phyloP scores from a whole-genome alignment of 768 basidiomycete genomes.

The Stropharia rugosoannulata region DNA sequence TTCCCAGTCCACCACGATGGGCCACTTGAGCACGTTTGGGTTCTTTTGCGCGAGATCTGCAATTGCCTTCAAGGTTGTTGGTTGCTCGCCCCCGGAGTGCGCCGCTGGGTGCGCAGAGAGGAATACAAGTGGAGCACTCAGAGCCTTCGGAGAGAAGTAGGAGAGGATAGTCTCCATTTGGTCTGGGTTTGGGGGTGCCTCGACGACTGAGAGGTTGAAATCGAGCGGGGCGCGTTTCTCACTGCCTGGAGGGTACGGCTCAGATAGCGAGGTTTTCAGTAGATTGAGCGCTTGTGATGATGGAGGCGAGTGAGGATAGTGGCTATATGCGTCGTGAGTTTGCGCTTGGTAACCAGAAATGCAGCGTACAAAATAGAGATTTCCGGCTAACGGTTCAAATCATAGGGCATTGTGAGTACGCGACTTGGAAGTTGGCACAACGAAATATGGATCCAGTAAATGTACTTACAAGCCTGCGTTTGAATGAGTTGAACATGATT shows the following conservation, averaged over 20 bases:
- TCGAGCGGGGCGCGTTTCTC: constrained; percentile 49
- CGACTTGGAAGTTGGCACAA: no score
- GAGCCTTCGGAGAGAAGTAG: constrained; percentile 46
- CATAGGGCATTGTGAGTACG: background rate
- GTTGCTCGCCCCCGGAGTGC: constrained; percentile 35
- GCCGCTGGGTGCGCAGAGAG: constrained; percentile 64
- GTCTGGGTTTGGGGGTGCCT: constrained; percentile 63
- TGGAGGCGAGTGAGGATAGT: constrained; percentile 62
- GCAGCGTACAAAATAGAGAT: constrained; percentile 63
- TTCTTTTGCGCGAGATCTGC: constrained; percentile 51
- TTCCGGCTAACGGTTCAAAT: constrained; percentile 40
- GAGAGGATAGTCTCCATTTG: constrained; percentile 68
- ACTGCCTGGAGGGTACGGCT: constrained; percentile 58
- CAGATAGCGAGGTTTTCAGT: constrained; percentile 56
- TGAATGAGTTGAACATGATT: constrained; percentile 26
- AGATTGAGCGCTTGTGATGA: constrained; percentile 61
- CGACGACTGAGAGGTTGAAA: constrained; percentile 73
- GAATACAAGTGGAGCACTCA: constrained; percentile 42
- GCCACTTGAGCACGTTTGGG: constrained; percentile 70
- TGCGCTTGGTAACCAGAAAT: background rate
- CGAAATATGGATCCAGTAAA: background rate
- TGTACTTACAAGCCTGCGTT: constrained; percentile 29
- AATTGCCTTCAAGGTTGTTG: constrained; percentile 42
- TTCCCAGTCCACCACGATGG: constrained; percentile 78
- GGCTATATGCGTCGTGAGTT: constrained; percentile 37